These are phyloP conservation scores for Boletellus deceptivus DNA, from an alignment of 1,284 basidiomycete genomes.

Conservation along the genomic window DNA sequence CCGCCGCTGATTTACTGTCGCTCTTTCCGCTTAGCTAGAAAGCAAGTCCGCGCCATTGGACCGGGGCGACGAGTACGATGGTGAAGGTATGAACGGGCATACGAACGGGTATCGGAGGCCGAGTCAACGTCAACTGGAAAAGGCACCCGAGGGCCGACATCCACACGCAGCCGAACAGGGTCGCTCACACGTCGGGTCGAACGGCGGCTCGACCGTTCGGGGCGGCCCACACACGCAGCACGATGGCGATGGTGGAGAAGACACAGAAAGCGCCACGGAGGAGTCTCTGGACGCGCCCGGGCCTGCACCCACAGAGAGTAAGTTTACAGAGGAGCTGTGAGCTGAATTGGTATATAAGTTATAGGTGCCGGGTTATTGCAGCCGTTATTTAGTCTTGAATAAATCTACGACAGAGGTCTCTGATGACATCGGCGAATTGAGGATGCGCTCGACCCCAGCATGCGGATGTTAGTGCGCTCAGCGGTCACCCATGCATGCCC, in stretches of 20 bases:
- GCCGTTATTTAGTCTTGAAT: not conserved
- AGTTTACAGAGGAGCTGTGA: conserved; percentile 36
- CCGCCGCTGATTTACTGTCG: conserved; percentile 20
- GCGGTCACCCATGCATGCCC: too few species aligned
- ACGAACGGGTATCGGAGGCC: conserved; percentile 41
- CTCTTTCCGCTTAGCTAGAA: conserved; percentile 37
- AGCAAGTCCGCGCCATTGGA: conserved; percentile 28
- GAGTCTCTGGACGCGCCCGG: conserved; percentile 27
- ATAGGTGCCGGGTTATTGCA: not conserved
- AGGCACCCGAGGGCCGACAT: conserved; percentile 58
- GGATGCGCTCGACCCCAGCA: too few species aligned
- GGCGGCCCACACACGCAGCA: conserved; percentile 9
- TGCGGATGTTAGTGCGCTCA: too few species aligned
- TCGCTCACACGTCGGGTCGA: conserved; percentile 14
- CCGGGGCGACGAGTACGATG: conserved; percentile 7
- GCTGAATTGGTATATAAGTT: not conserved
- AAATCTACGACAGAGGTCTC: too few species aligned
- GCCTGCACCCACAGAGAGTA: conserved; percentile 43
- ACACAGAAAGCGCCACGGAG: conserved; percentile 5
- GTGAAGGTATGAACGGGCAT: conserved; percentile 12
- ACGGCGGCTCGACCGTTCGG: conserved; percentile 20
- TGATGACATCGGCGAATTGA: too few species aligned
- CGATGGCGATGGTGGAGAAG: conserved; percentile 12
- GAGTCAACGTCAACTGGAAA: conserved; percentile 66
- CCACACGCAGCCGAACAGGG: conserved; percentile 36